Evolutionary conservation across 2,329 filamentous ascomycete species (phyloP), one percentile per base, ranked within the genome.

Genomic region (Paecilomyces sp.): DNA sequence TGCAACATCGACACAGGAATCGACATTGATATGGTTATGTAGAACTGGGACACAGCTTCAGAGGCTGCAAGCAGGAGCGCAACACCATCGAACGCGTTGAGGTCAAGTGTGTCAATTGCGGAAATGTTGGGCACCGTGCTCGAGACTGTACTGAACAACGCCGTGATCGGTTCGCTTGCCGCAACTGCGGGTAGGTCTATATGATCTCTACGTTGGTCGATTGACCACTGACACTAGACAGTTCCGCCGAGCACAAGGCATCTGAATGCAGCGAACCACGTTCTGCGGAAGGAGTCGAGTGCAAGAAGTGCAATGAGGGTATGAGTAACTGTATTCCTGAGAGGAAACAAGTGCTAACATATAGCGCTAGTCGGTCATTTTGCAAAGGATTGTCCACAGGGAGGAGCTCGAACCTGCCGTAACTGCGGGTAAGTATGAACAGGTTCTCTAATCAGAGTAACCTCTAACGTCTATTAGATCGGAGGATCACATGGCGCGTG

Each of bases 41-140:
- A 79, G 78, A 80, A 65, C 65, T 81, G 61, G 82, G 83, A 5
- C 83, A 85, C 64, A 71, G 66, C 36, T 56, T 68, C 7, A 77
- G 75, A 54, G 67, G 65, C n/a, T 85, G 82, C 72, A 74, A 77
- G 51, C 67, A 82, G 62, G 81, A 84, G 61, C 74, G 73, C 59
- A 58, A 63, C 0, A 68, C 72, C 24, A 61, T 66, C 5, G 77
- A 79, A 24, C 75, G 72, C 54, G 67, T 77, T 18, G 73, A 76
- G 55, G 76, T 84, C 61, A 78, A 77, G 54, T 85, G 82, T 66
- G 72, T 75, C 58, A 81, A 82, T 62, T 85, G 81, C 64, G 71
- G 68, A 22, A 72, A 74, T 25, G 56, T 70, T 15, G 80, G 80
- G 18, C 80, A 83, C 65, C 77, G 79, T 62, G 76, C 75, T 64